Conservation (phyloP, 257 asterid genomes). For the Jacaranda mimosifolia region DNA sequence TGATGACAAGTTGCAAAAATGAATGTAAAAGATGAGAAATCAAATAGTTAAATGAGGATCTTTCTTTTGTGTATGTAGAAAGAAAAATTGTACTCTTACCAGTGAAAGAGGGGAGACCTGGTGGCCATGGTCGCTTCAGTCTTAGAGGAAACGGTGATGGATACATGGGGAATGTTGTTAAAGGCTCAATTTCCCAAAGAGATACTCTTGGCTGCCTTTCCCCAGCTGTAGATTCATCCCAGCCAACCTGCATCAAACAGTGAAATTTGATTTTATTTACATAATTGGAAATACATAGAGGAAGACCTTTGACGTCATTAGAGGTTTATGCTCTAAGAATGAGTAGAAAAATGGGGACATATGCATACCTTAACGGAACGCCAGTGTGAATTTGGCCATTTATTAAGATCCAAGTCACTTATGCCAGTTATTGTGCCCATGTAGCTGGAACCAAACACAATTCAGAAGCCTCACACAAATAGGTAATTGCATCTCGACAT, state of each 20-base stretch:
- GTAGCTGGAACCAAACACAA: conserved; percentile 55
- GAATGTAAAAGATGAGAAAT: not conserved
- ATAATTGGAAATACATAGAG: too few relatives aligned
- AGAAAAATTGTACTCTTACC: conserved; percentile 42
- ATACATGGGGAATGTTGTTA: conserved; percentile 82
- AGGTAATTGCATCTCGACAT: not conserved
- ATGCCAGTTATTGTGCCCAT: conserved; percentile 92
- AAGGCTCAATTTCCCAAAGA: conserved; percentile 88
- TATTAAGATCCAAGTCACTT: conserved; percentile 70
- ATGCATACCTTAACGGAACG: conserved; percentile 76
- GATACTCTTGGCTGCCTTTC: conserved; percentile 85
- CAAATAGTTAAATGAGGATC: not conserved
- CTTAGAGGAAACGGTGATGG: conserved; percentile 71
- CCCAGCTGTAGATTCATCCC: conserved; percentile 93
- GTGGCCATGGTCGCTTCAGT: conserved; percentile 83
- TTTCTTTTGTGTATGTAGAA: not conserved
- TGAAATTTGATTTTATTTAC: not conserved
- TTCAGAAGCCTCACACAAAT: conserved; percentile 21
- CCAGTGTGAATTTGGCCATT: conserved; percentile 90
- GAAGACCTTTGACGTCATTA: too few relatives aligned
- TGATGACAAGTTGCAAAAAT: not conserved
- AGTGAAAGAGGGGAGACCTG: conserved; percentile 67
- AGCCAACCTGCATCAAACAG: conserved; percentile 65
- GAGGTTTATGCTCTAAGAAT: not conserved
- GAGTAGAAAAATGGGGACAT: not conserved